Conservation (phyloP, 2,329 filamentous ascomycete species). For the Cryphonectria naterciae region DNA sequence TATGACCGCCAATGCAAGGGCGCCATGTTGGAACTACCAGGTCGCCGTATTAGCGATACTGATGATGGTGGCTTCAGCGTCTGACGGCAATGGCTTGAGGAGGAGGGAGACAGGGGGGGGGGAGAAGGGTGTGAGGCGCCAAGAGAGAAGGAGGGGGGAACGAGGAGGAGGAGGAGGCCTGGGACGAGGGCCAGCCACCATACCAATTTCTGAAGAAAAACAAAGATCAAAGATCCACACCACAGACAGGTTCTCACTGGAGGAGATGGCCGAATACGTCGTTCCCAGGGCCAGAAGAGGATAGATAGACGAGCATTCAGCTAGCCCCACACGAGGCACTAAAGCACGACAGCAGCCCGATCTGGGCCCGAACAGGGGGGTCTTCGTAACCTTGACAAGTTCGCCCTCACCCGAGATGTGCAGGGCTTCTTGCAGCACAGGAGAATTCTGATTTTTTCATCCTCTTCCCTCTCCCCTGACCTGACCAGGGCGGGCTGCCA, state of each 20-base stretch:
- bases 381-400: conserved; percentile 9
- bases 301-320: conserved; percentile 27
- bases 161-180: not conserved
- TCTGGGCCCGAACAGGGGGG: conserved; percentile 21
- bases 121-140: not conserved
- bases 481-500: not conserved
- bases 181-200: not conserved
- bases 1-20: conserved; percentile 7
- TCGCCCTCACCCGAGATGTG: conserved; percentile 12
- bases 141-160: not conserved
- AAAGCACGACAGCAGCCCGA: conserved; percentile 27
- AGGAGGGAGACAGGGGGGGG: not conserved
- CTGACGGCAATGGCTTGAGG: conserved; percentile 12
- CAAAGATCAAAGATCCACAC: conserved; percentile 4
- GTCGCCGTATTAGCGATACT: not conserved
- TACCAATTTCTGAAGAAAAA: not conserved
- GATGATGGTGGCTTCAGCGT: not conserved
- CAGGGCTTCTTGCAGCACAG: conserved; percentile 11
- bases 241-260: not conserved
- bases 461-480: not conserved
- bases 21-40: not conserved
- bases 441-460: conserved; percentile 2
- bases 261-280: conserved; percentile 25
- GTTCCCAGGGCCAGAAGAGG: conserved; percentile 17
- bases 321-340: conserved; percentile 23